Conservation (phyloP, 2,329 filamentous ascomycete genomes). For the Trichophyton benhamiae region DNA sequence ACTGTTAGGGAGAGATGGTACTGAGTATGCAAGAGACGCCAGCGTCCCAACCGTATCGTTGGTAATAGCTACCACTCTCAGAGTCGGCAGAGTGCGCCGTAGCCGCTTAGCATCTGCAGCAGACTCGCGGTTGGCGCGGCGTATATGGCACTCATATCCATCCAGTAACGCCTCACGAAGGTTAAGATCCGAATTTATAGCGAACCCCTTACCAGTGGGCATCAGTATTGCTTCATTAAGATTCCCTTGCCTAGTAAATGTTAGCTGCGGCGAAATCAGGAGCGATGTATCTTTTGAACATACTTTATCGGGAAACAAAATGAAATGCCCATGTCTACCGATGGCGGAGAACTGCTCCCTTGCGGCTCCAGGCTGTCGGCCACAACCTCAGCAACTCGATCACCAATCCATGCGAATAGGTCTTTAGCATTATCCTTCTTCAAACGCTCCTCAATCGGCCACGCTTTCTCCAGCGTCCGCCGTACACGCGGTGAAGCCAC, state of each 20-base stretch:
- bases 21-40: conserved; percentile 61
- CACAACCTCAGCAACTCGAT: conserved; percentile 59
- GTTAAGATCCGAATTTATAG: conserved; percentile 25
- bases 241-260: conserved; percentile 30
- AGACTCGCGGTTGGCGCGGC: conserved; percentile 20
- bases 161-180: conserved; percentile 24
- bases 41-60: conserved; percentile 69
- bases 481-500: conserved; percentile 36
- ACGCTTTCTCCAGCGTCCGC: conserved; percentile 54
- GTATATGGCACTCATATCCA: conserved; percentile 33
- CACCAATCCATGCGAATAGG: conserved; percentile 63
- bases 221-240: conserved; percentile 41
- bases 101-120: conserved; percentile 20
- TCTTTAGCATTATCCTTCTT: conserved; percentile 59
- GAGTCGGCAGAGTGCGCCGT: conserved; percentile 41
- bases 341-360: conserved; percentile 17
- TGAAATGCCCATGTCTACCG: conserved; percentile 30
- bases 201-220: conserved; percentile 43
- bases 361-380: conserved; percentile 28
- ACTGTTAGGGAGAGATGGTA: conserved; percentile 42
- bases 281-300: background rate
- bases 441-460: conserved; percentile 60
- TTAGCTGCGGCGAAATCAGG: background rate
- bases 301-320: conserved; percentile 35
- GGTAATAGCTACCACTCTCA: conserved; percentile 58